Evolutionary conservation across 371 early-diverging fungal species (phyloP).

Genomic region (Mortierella sp.): DNA sequence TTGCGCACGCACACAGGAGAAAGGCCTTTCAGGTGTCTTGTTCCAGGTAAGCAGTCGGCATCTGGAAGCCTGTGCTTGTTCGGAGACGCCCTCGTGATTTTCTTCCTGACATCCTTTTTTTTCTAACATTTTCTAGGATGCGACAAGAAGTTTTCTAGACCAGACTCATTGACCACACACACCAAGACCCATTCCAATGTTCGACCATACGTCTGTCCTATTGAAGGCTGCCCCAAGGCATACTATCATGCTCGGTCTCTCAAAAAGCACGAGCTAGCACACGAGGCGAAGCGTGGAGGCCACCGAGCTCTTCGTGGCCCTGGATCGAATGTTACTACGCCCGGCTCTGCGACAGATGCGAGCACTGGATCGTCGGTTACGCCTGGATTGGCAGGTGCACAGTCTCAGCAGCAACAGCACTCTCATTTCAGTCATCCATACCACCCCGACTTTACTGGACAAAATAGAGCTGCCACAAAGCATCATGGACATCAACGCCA

Average conservation of each 20-base stretch:
- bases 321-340: conserved; percentile 18
- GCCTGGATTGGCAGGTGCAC: no score
- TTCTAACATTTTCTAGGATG: conserved; percentile 62
- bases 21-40: conserved; percentile 71
- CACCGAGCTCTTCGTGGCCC: conserved; percentile 28
- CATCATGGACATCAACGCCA: conserved; percentile 37
- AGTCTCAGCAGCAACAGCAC: conserved; percentile 16
- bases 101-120: conserved; percentile 21
- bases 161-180: conserved; percentile 91
- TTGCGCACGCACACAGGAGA: conserved; percentile 90
- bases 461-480: no score
- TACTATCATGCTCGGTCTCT: conserved; percentile 85
- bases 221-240: conserved; percentile 76
- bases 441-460: conserved; percentile 33
- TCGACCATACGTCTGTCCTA: conserved; percentile 72
- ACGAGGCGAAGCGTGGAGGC: conserved; percentile 41
- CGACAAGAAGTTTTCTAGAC: conserved; percentile 86
- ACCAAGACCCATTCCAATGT: conserved; percentile 85
- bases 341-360: conserved; percentile 24
- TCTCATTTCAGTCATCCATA: conserved; percentile 43
- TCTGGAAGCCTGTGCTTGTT: background rate
- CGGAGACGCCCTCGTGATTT: background rate
- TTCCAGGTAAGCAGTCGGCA: conserved; percentile 32
- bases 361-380: conserved; percentile 3
- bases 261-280: conserved; percentile 78